phyloP scores from a whole-genome alignment of 345 rosid species.

The Eucalyptus regnans region DNA sequence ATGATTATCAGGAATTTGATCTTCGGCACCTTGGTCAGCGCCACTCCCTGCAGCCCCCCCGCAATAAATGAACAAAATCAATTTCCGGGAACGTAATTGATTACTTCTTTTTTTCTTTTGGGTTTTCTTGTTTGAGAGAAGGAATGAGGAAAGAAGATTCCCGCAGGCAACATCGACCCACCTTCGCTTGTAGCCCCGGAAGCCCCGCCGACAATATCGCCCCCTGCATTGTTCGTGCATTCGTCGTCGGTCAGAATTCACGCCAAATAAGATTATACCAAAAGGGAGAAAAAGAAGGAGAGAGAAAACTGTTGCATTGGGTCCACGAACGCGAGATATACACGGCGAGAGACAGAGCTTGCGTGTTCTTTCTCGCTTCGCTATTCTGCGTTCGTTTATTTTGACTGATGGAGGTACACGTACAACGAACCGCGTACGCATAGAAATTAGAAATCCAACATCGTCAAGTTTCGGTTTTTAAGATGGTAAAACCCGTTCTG shows the following conservation, averaged over 20 bases:
- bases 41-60: slow-evolving; percentile 40
- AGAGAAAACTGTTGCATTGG: neutral
- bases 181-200: slow-evolving; percentile 70
- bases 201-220: slow-evolving; percentile 61
- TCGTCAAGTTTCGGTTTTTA: neutral
- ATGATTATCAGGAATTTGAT: slow-evolving; percentile 54
- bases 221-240: slow-evolving; percentile 30
- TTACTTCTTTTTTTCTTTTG: neutral
- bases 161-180: slow-evolving; percentile 3
- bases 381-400: neutral
- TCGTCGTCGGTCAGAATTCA: neutral
- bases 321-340: neutral
- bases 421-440: neutral
- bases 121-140: neutral
- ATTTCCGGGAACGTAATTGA: neutral
- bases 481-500: neutral
- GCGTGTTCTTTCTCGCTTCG: neutral
- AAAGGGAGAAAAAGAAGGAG: neutral
- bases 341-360: neutral
- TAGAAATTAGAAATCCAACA: neutral
- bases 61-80: neutral
- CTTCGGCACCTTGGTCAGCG: slow-evolving; percentile 58
- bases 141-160: neutral
- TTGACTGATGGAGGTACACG: neutral
- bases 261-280: neutral